Evolutionary conservation across 768 basidiomycete genomes (phyloP).

Genomic region (Amanita rimosa): DNA sequence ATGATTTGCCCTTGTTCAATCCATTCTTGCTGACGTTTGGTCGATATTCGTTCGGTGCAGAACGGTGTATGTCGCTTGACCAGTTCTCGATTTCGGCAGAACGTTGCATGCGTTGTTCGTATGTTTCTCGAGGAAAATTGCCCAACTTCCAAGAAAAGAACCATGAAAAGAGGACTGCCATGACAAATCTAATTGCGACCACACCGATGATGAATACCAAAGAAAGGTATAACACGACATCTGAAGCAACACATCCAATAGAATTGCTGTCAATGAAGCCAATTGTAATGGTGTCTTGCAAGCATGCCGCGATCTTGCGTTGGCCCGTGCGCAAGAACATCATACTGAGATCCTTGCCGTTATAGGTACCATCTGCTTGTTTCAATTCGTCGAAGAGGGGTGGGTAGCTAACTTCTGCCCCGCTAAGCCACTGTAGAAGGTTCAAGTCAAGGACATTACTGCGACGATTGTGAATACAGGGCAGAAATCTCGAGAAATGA

Average conservation of each 20-base stretch:
- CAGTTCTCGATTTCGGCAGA: conserved; percentile 90
- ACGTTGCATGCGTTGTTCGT: conserved; percentile 84
- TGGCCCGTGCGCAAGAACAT: conserved; percentile 63
- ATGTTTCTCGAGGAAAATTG: conserved; percentile 87
- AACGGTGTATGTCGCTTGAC: conserved; percentile 90
- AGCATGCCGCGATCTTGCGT: conserved; percentile 60
- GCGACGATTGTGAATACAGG: conserved; percentile 2
- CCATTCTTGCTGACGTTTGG: conserved; percentile 79
- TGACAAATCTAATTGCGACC: conserved; percentile 86
- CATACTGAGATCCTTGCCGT: conserved; percentile 85
- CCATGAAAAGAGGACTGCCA: conserved; percentile 98
- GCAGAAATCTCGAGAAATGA: not conserved
- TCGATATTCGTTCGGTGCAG: conserved; percentile 83
- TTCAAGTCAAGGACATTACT: conserved; percentile 85
- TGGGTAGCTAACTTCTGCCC: conserved; percentile 74
- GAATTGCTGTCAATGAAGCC: conserved; percentile 92
- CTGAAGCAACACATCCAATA: conserved; percentile 93
- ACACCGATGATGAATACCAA: conserved; percentile 97
- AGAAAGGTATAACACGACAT: conserved; percentile 90
- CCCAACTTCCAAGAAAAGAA: conserved; percentile 96
- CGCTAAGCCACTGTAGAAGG: conserved; percentile 78
- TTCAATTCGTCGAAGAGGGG: conserved; percentile 71
- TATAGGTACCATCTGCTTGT: conserved; percentile 57
- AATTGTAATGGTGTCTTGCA: conserved; percentile 77
- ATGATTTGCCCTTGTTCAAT: conserved; percentile 38